phyloP scores from a whole-genome alignment of 345 rosid genomes.

The Trapa incisa region DNA sequence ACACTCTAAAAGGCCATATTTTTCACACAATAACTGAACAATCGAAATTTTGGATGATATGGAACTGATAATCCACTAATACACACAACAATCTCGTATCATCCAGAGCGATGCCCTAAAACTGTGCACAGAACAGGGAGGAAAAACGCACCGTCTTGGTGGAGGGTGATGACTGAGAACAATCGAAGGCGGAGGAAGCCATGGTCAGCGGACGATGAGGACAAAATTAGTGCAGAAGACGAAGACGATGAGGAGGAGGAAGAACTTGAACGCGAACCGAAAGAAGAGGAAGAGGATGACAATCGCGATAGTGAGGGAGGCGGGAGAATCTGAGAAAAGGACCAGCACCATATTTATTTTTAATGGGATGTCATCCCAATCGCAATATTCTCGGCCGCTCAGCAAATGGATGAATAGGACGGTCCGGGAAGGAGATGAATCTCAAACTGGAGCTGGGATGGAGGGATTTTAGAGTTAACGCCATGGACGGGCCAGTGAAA shows the following conservation, averaged over 20 bases:
- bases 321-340: constrained; percentile 32
- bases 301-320: constrained; percentile 22
- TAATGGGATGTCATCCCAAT: constrained; percentile 8
- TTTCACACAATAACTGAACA: not conserved
- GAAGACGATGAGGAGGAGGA: constrained; percentile 28
- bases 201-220: constrained; percentile 38
- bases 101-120: not conserved
- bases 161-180: constrained; percentile 24
- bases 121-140: not conserved
- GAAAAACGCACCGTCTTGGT: constrained; percentile 31
- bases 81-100: too few relatives aligned
- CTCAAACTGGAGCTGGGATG: not conserved
- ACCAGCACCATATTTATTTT: constrained; percentile 9
- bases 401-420: not conserved
- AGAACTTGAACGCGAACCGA: constrained; percentile 24
- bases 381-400: not conserved
- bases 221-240: constrained; percentile 28
- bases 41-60: not conserved
- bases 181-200: constrained; percentile 16
- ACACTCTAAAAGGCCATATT: not conserved
- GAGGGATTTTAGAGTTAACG: not conserved
- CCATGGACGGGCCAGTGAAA: not conserved
- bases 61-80: not conserved
- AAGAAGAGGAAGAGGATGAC: constrained; percentile 27
- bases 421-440: not conserved